A percentile compares a stretch with the other conserved stretches of the same genome.
phyloP scores from a whole-genome alignment of 345 rosid genomes.

The Citrus reticulata region DNA sequence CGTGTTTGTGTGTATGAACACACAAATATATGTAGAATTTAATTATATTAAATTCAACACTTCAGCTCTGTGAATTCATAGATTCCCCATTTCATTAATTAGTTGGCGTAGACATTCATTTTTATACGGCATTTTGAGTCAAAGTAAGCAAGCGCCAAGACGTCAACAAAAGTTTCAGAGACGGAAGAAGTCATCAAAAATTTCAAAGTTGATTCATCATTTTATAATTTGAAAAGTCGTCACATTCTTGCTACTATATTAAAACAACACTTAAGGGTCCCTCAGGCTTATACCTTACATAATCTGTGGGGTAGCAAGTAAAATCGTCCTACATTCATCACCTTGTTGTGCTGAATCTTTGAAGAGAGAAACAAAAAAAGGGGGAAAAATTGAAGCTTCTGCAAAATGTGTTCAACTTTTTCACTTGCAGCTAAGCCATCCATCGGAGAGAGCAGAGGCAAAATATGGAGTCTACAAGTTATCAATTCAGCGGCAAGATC shows the following conservation, averaged over 20 bases:
- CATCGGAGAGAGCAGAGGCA: conserved; percentile 15
- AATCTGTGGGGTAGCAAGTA: too few species aligned
- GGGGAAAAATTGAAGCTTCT: background rate
- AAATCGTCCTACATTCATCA: background rate
- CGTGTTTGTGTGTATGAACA: too few species aligned
- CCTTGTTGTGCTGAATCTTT: background rate
- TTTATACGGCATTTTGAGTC: too few species aligned
- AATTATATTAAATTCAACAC: too few species aligned
- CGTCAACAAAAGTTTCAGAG: too few species aligned
- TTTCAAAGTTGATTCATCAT: background rate
- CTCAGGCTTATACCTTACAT: background rate
- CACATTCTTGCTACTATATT: background rate
- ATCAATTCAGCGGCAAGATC: conserved; percentile 13
- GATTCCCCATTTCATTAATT: too few species aligned
- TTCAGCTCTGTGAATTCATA: too few species aligned
- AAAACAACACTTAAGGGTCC: background rate
- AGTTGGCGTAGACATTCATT: too few species aligned
- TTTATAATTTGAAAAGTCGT: too few species aligned
- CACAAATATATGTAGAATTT: too few species aligned
- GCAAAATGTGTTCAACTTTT: conserved; percentile 25
- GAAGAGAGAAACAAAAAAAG: background rate
- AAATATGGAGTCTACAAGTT: background rate
- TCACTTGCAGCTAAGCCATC: conserved; percentile 24
- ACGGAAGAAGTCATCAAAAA: too few species aligned
- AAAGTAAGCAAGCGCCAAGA: too few species aligned